These are phyloP conservation scores for Flueggea neowawraea DNA, from an alignment of 441 rosid genomes.

Conservation along the genomic window DNA sequence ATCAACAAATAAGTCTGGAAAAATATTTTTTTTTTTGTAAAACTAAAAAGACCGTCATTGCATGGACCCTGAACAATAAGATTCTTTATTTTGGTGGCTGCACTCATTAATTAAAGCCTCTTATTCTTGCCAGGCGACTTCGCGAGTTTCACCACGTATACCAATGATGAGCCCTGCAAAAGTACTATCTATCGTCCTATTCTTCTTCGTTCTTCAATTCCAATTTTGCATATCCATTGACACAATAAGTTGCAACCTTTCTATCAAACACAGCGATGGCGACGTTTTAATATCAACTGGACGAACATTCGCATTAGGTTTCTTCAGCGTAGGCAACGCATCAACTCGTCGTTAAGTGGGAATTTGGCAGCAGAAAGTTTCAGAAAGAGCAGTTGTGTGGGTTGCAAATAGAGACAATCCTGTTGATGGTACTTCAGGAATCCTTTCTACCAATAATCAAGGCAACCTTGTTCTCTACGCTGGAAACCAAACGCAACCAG, in stretches of 20 bases:
- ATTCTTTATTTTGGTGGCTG: too few species aligned
- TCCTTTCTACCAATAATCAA: conserved; percentile 28
- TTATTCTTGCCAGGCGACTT: too few species aligned
- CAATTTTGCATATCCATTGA: conserved; percentile 23
- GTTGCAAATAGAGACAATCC: conserved; percentile 71
- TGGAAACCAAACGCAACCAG: conserved; percentile 31
- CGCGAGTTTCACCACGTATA: too few species aligned
- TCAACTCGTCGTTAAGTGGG: conserved; percentile 50
- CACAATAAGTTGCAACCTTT: conserved; percentile 25
- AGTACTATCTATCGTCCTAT: not conserved
- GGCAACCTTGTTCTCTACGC: conserved; percentile 43
- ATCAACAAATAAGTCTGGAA: too few species aligned
- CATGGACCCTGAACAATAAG: too few species aligned
- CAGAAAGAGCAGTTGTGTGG: conserved; percentile 46
- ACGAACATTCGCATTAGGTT: conserved; percentile 45
- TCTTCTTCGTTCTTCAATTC: conserved; percentile 17
- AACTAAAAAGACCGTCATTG: too few species aligned
- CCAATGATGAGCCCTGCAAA: not conserved
- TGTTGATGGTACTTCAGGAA: conserved; percentile 35
- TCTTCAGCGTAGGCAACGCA: conserved; percentile 39
- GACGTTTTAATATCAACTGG: conserved; percentile 43
- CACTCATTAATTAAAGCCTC: too few species aligned
- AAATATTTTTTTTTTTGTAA: too few species aligned
- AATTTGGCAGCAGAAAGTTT: conserved; percentile 48
- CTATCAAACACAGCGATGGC: conserved; percentile 50